Conservation (phyloP, 2,329 filamentous ascomycete species). For the Aureobasidium zeae region DNA sequence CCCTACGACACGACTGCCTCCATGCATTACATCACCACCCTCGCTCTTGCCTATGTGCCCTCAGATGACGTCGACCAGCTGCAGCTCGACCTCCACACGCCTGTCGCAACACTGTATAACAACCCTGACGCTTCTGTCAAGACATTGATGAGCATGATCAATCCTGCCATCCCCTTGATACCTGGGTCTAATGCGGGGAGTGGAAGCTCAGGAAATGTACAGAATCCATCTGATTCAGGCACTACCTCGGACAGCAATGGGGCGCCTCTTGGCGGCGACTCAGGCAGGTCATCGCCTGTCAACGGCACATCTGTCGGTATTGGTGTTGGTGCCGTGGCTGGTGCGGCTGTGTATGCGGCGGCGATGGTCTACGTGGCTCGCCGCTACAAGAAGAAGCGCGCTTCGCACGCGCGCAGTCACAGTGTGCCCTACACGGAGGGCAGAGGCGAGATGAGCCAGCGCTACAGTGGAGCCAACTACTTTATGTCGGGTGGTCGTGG, state of each 20-base stretch:
- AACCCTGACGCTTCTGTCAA: slow-evolving; percentile 56
- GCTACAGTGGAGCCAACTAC: slow-evolving; percentile 29
- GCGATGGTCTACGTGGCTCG: slow-evolving; percentile 92
- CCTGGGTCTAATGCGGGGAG: slow-evolving; percentile 38
- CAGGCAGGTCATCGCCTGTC: slow-evolving; percentile 46
- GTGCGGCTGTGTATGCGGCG: slow-evolving; percentile 79
- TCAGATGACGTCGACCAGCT: slow-evolving; percentile 46
- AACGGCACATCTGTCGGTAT: slow-evolving; percentile 59
- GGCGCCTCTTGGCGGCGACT: slow-evolving; percentile 43
- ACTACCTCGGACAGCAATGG: slow-evolving; percentile 34
- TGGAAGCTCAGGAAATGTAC: slow-evolving; percentile 32
- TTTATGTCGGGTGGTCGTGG: slow-evolving; percentile 61
- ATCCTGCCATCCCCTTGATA: slow-evolving; percentile 66
- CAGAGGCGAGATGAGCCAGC: slow-evolving; percentile 40
- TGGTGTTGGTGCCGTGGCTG: slow-evolving; percentile 65
- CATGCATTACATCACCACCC: slow-evolving; percentile 71
- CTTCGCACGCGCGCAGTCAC: slow-evolving; percentile 60
- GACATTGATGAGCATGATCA: slow-evolving; percentile 71
- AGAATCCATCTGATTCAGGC: slow-evolving; percentile 30
- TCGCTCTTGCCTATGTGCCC: slow-evolving; percentile 48
- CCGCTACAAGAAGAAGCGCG: slow-evolving; percentile 68
- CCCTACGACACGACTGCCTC: slow-evolving; percentile 63
- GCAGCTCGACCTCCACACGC: slow-evolving; percentile 58
- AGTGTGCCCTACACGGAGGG: slow-evolving; percentile 62
- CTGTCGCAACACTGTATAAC: slow-evolving; percentile 66